Percentiles rank a stretch among this genome's conserved stretches.
Conservation (phyloP, 164 flowering plant genomes). For the Magnolia sinica region DNA sequence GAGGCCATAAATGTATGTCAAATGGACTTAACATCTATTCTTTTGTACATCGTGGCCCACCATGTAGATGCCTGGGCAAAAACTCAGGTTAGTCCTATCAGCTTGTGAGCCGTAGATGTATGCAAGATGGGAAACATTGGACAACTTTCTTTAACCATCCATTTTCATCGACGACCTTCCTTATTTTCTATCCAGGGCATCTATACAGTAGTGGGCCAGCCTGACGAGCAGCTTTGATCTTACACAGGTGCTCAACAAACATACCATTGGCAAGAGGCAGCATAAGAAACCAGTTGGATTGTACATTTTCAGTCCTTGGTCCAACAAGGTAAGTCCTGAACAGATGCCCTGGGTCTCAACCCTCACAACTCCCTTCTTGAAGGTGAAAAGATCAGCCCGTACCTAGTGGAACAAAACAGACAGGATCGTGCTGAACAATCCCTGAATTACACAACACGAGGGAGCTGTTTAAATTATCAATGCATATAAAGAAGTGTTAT, state of each 20-base stretch:
- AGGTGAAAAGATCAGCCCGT: conserved; percentile 88
- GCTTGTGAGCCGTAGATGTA: too few species aligned
- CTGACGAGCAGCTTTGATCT: too few species aligned
- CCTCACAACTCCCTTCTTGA: conserved; percentile 83
- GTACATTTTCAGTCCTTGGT: conserved; percentile 82
- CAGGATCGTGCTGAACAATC: conserved; percentile 91
- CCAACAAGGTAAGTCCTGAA: conserved; percentile 84
- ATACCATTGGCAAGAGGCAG: neutral
- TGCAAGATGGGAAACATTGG: too few species aligned
- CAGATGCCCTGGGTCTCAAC: conserved; percentile 94
- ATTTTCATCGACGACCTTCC: too few species aligned
- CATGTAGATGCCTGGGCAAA: too few species aligned
- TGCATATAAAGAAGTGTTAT: neutral
- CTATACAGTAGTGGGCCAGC: too few species aligned
- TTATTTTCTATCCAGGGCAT: too few species aligned
- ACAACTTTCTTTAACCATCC: too few species aligned
- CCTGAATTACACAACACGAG: conserved; percentile 38
- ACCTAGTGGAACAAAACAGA: conserved; percentile 77
- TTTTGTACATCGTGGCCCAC: too few species aligned
- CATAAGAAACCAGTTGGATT: neutral
- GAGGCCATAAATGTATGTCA: too few species aligned
- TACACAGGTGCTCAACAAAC: neutral
- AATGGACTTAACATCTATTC: too few species aligned
- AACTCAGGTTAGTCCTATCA: too few species aligned
- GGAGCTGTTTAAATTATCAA: neutral